These are phyloP conservation scores for Talaromyces sp. DNA, from an alignment of 2,329 filamentous ascomycete species.

Conservation along the genomic window DNA sequence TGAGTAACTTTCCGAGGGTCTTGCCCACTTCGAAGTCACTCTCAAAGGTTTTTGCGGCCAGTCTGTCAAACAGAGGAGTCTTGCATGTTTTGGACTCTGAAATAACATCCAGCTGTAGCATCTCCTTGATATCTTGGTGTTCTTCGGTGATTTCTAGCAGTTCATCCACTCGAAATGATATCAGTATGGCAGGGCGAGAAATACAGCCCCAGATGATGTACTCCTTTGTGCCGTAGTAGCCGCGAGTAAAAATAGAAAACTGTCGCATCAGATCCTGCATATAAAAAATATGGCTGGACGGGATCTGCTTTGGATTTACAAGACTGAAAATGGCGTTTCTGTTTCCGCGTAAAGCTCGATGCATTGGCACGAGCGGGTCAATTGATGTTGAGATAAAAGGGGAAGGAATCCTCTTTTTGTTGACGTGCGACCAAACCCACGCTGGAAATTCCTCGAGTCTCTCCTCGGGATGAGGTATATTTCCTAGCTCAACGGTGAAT, in stretches of 20 bases:
- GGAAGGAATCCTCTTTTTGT: conserved; percentile 14
- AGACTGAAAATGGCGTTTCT: conserved; percentile 25
- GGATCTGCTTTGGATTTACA: conserved; percentile 25
- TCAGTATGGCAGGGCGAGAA: conserved; percentile 22
- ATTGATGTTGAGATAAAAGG: conserved; percentile 32
- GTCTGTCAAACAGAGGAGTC: background rate
- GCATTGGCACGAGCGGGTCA: conserved; percentile 25
- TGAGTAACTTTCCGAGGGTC: conserved; percentile 5
- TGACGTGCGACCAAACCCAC: conserved; percentile 23
- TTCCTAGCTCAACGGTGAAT: conserved; percentile 15
- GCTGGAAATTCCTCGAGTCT: conserved; percentile 16
- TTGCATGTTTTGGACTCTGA: background rate
- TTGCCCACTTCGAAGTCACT: conserved; percentile 2
- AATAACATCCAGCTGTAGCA: conserved; percentile 23
- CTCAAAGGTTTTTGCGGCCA: background rate
- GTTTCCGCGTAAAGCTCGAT: conserved; percentile 23
- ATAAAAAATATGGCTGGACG: conserved; percentile 19
- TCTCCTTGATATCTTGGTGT: conserved; percentile 16
- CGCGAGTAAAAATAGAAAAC: conserved; percentile 15
- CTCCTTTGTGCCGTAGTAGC: conserved; percentile 27
- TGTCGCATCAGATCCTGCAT: conserved; percentile 21
- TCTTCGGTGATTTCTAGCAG: conserved; percentile 18
- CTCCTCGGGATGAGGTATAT: conserved; percentile 14
- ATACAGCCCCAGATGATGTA: conserved; percentile 33
- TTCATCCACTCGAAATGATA: conserved; percentile 20